phyloP scores from a whole-genome alignment of 2,329 filamentous ascomycete species.

The Epichloe coenophiala region DNA sequence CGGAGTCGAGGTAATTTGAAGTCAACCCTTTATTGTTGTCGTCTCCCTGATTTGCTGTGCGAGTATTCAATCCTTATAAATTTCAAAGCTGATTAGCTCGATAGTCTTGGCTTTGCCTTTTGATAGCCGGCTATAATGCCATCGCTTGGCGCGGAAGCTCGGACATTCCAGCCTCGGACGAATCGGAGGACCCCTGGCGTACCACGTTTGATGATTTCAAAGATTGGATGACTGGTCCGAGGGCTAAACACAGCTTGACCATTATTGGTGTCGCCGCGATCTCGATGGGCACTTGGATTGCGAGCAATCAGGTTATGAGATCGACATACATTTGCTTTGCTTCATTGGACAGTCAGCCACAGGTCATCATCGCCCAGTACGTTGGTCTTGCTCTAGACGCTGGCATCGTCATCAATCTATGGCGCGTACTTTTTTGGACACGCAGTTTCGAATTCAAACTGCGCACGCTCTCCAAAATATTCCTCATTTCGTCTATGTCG shows the following conservation, averaged over 20 bases:
- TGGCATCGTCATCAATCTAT: slow-evolving; percentile 31
- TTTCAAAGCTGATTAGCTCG: background rate
- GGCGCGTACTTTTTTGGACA: slow-evolving; percentile 38
- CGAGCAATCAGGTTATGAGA: slow-evolving; percentile 22
- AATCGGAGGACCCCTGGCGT: slow-evolving; percentile 34
- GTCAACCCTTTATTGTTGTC: background rate
- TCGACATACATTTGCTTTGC: slow-evolving; percentile 40
- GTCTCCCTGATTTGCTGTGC: background rate
- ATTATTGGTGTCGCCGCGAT: slow-evolving; percentile 25
- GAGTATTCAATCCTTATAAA: background rate
- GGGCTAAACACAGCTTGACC: slow-evolving; percentile 21
- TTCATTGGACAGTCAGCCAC: slow-evolving; percentile 23
- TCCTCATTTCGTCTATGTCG: slow-evolving; percentile 26
- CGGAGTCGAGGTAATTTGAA: slow-evolving; percentile 30
- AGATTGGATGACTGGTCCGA: slow-evolving; percentile 32
- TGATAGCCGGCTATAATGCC: slow-evolving; percentile 32
- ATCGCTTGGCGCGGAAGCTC: slow-evolving; percentile 22
- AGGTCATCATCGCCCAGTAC: slow-evolving; percentile 28
- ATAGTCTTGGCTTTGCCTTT: slow-evolving; percentile 33
- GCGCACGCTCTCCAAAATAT: slow-evolving; percentile 28
- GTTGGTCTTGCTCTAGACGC: slow-evolving; percentile 33
- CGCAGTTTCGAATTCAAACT: slow-evolving; percentile 33
- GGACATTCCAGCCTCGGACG: slow-evolving; percentile 16
- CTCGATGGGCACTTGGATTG: slow-evolving; percentile 28
- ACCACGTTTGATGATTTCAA: slow-evolving; percentile 33